Base-by-base conservation (phyloP, 257 asterid species). In the Petunia secreta region DNA sequence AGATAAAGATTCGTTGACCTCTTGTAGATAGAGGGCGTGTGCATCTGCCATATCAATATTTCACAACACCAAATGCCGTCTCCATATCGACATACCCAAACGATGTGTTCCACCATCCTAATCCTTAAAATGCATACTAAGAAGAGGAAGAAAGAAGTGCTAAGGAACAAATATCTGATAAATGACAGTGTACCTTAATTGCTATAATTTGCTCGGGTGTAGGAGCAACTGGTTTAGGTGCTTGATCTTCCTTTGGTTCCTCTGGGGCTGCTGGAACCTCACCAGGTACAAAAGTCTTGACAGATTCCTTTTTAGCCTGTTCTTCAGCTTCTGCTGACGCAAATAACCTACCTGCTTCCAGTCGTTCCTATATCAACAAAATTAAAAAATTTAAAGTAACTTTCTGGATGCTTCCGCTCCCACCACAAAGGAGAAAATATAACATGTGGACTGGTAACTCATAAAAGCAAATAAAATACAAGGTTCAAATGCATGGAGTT, bases 161-260 rank as follows among this genome's bases (percentile, higher is more conserved):
- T 15, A 69, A 80, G 13, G 82, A 37, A 58, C 77, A 71, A 25
- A 34, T 10, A 46, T 46, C 36, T 36, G 62, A 73, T 36, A 73
- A 52, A 54, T 1, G 36, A 50, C 14, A 10, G 4, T 57, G 74
- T 82, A 94, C 99, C 99, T 94, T 96, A 82, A 96, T 96, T 63
- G 99, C 98, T 82, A 91, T 89, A 84, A 92, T 94, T 87, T 96
- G 99, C 90, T 96, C 93, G 0, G 97, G 97, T 74, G 99, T 96
- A 53, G 98, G 99, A 73, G 92, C 98, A 87, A 44, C 82, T 57
- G 97, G 89, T 82, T 94, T 91, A 79, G 92, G 85, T 16, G 94
- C 43, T 86, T 88, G 91, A 66, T 90, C 93, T 87, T 91, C 97
- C 89, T 86, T 90, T 60, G 90, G 82, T 53, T 66, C 86, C 85